Evolutionary conservation across 352 stramenopile genomes (phyloP), one percentile per base, ranked within the genome.

Genomic region (Phytopythium litorale): DNA sequence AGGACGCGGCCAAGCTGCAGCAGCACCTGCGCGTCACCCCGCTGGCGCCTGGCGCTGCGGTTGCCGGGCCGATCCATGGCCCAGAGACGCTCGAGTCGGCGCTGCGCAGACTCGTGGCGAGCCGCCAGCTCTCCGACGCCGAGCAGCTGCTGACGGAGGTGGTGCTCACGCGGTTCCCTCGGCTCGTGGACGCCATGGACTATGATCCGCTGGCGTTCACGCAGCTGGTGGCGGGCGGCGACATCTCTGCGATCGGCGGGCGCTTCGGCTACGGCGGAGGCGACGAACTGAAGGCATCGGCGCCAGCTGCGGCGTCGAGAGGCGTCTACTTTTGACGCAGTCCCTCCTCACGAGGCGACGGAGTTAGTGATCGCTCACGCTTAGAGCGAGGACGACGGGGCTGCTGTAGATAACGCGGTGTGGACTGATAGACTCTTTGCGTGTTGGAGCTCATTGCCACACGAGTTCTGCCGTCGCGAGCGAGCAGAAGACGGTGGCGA

Each of bases 181-280:
- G 68, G 13, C 76, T 94, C 5, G 72, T 91, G 18, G 85, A 94
- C 56, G 85, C 83, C 18, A 90, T 92, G 78, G 85, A 94, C 45
- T 84, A 89, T 67, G 85, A 94, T 52, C 81, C 82, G 23, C 56
- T 88, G 21, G 71, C 80, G 38, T 91, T 94, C 62, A 82, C 84
- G 35, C 73, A 85, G 35, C 76, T 90, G 54, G 84, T 94, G 51
- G 78, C 73, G 8, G 75, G 72, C 25, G 70, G 68, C 60, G 72
- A 81, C 50, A 79, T 81, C 63, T 52, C 46, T 2, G 46, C 23
- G 4, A 11, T 35, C 21, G 45, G 45, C 45, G 45, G 21, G 6
- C n/a, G 45, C n/a, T 51, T 51, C 45, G 45, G 45, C 21, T 28
- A 51, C 45, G 21, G 11, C 21, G 45, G 45, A 19, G 48, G 48